Evolutionary conservation across 225 moss, liverwort and hornwort species (phyloP), one percentile per base, ranked within the genome.

Genomic region (Bryum argenteum): DNA sequence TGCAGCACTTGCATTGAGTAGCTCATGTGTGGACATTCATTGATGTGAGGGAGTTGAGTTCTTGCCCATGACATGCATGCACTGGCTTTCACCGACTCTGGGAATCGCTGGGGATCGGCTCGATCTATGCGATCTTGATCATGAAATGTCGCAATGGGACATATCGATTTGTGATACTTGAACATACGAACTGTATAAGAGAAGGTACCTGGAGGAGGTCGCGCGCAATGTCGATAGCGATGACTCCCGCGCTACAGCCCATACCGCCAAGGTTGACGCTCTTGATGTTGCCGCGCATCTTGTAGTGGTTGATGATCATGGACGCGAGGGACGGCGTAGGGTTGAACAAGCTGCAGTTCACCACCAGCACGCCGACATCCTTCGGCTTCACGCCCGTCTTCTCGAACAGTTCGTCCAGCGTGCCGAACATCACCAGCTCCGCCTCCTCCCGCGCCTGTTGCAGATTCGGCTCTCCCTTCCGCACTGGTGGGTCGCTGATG

Each of bases 231-330:
- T 85, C 85, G 42, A 85, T 58, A 45, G 85, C 73, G 63, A 85
- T 82, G 9, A 82, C 15, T 1, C 85, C 82, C 3, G 85, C 85
- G 12, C 85, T 85, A 66, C 85, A 85, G 0, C 85, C 85, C 85
- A 85, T 85, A 11, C 85, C 82, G 6, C 67, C 85, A 4, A 85
- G 77, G 54, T 82, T 85, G 58, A 85, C 57, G 48, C 82, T 82
- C 76, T 77, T 82, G 20, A 85, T 20, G 16, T 82, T 85, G 3
- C 85, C 85, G 9, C 85, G 79, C 82, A 85, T 85, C n/a, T 85
- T 85, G 70, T 85, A 85, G 76, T 85, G 85, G 41, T 85, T 85
- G 70, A 85, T 74, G 28, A 85, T 63, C 82, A 85, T 85, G 28
- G 85, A 79, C 8, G 85, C 45, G 1, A 85, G 85, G 43, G 85